A percentile compares a stretch with the other conserved stretches of the same genome.
phyloP scores from a whole-genome alignment of 2,329 filamentous ascomycete genomes.

The Ascochyta lentis region DNA sequence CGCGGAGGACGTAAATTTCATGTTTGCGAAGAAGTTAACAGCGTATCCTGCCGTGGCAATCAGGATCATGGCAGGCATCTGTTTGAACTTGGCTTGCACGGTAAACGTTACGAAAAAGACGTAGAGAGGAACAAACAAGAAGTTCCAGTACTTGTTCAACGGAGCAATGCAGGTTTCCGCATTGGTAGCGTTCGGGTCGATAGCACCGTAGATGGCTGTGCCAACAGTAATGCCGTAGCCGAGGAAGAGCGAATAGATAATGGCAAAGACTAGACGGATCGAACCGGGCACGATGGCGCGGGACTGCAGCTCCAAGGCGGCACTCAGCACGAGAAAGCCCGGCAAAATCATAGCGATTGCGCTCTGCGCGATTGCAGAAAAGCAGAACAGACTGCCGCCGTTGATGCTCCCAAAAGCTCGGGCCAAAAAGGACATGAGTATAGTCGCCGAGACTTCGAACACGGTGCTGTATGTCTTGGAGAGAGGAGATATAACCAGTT shows the following conservation, averaged over 20 bases:
- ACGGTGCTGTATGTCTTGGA: slow-evolving; percentile 70
- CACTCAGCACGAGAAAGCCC: slow-evolving; percentile 56
- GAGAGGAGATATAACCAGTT: slow-evolving; percentile 74
- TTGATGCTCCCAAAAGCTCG: slow-evolving; percentile 56
- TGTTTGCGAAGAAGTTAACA: slow-evolving; percentile 76
- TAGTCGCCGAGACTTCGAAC: slow-evolving; percentile 56
- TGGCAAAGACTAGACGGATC: slow-evolving; percentile 58
- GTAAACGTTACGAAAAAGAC: slow-evolving; percentile 73
- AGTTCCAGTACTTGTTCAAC: slow-evolving; percentile 62
- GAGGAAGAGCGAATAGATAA: slow-evolving; percentile 60
- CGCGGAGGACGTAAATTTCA: slow-evolving; percentile 69
- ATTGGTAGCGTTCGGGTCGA: slow-evolving; percentile 54
- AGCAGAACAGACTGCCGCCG: slow-evolving; percentile 54
- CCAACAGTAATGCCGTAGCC: slow-evolving; percentile 59
- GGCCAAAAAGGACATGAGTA: slow-evolving; percentile 56
- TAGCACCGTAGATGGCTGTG: slow-evolving; percentile 55
- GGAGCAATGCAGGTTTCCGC: slow-evolving; percentile 51
- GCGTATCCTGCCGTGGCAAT: slow-evolving; percentile 76
- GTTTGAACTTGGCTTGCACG: slow-evolving; percentile 80
- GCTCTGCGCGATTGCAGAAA: slow-evolving; percentile 57
- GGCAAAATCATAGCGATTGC: slow-evolving; percentile 59
- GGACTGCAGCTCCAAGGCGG: slow-evolving; percentile 56
- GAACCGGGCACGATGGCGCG: slow-evolving; percentile 56
- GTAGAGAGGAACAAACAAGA: slow-evolving; percentile 78
- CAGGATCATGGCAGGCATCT: slow-evolving; percentile 75